phyloP scores from a whole-genome alignment of 2,329 filamentous ascomycete species.

The Phyllachora maydis region DNA sequence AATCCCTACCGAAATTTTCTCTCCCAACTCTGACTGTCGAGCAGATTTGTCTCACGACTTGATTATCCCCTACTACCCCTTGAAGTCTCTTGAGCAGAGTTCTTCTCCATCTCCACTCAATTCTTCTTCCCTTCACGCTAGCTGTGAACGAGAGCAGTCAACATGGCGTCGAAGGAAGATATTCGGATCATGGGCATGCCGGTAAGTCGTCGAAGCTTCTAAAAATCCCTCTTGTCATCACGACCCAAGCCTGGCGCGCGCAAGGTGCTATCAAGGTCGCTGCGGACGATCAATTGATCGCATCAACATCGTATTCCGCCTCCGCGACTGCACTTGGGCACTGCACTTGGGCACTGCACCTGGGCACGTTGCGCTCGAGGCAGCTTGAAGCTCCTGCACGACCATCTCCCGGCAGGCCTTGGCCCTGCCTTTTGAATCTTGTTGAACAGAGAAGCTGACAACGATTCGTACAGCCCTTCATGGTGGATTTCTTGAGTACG shows the following conservation, averaged over 20 bases:
- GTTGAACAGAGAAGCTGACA: no score
- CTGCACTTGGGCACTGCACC: no score
- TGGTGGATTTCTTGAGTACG: constrained; percentile 98
- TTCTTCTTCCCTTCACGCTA: constrained; percentile 27
- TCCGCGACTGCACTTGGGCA: no score
- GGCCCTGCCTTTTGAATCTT: no score
- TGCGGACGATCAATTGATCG: neutral
- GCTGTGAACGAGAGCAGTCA: constrained; percentile 22
- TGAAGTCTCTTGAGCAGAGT: constrained; percentile 14
- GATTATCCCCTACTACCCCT: constrained; percentile 7
- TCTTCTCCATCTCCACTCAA: constrained; percentile 37
- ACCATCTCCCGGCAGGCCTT: no score
- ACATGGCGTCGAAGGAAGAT: constrained; percentile 32
- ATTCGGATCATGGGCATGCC: constrained; percentile 46
- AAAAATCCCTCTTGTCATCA: constrained; percentile 9
- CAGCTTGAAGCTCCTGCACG: no score
- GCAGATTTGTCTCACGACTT: constrained; percentile 19
- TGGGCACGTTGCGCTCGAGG: no score
- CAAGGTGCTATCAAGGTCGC: constrained; percentile 6
- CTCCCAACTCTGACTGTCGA: constrained; percentile 19
- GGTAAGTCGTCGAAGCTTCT: constrained; percentile 23
- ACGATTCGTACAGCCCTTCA: constrained; percentile 49
- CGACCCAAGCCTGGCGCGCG: constrained; percentile 3
- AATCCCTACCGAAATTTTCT: constrained; percentile 26
- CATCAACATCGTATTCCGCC: no score